A percentile compares a stretch with the other conserved stretches of the same genome.
These are phyloP conservation scores for Jimgerdemannia lactiflua DNA, from an alignment of 192 early-diverging fungal species.

Conservation along the genomic window DNA sequence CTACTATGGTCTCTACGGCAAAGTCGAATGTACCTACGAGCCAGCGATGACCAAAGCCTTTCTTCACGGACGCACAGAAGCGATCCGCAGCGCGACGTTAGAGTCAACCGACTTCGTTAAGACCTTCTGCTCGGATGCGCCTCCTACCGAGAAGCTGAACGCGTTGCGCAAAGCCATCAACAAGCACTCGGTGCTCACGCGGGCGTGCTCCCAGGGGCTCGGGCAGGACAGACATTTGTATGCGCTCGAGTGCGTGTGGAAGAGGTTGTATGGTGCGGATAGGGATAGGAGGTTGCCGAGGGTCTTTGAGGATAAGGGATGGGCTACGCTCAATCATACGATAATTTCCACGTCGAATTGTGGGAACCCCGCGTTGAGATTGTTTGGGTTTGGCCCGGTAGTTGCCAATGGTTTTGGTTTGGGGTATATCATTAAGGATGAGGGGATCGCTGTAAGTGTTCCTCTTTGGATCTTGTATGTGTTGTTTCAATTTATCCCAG, in stretches of 20 bases:
- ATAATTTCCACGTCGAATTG: slow-evolving; percentile 71
- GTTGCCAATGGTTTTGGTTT: slow-evolving; percentile 80
- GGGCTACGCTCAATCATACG: slow-evolving; percentile 48
- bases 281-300: slow-evolving; percentile 24
- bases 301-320: slow-evolving; percentile 44
- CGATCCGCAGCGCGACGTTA: slow-evolving; percentile 66
- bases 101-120: slow-evolving; percentile 64
- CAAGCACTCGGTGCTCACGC: slow-evolving; percentile 62
- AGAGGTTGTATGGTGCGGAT: slow-evolving; percentile 23
- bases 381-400: slow-evolving; percentile 82
- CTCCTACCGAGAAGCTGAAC: slow-evolving; percentile 35
- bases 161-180: slow-evolving; percentile 57
- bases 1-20: slow-evolving; percentile 72
- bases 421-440: slow-evolving; percentile 71
- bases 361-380: slow-evolving; percentile 63
- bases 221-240: slow-evolving; percentile 91
- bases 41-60: slow-evolving; percentile 71
- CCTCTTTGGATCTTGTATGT: neutral
- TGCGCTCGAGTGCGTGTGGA: slow-evolving; percentile 66
- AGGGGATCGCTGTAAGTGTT: slow-evolving; percentile 41
- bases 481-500: neutral
- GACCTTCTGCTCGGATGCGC: slow-evolving; percentile 56
- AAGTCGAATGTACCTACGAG: slow-evolving; percentile 72
- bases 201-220: slow-evolving; percentile 65
- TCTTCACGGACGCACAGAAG: slow-evolving; percentile 82